Evolutionary conservation across 441 rosid genomes (phyloP).

Genomic region (Rhodomyrtus psidioides): DNA sequence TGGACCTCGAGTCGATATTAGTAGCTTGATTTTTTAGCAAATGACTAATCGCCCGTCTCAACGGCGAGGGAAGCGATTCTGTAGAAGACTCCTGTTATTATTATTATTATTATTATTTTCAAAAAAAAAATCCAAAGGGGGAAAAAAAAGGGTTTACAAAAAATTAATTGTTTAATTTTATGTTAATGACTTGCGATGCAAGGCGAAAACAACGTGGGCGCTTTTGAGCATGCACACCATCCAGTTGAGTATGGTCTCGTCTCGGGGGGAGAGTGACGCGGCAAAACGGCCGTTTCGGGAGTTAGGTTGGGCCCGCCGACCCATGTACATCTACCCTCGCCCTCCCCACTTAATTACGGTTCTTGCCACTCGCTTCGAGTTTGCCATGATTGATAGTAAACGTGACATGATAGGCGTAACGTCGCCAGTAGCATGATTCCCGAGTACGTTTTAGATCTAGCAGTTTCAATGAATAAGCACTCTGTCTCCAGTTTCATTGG

Average conservation of each 20-base stretch:
- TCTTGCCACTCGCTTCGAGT: not conserved
- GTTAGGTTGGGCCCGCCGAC: not conserved
- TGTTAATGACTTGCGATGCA: not conserved
- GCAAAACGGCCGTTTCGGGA: not conserved
- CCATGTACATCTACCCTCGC: not conserved
- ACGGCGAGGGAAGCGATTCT: not conserved
- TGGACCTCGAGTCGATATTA: not conserved
- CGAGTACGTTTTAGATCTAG: no score
- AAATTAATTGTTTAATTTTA: not conserved
- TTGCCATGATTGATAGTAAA: not conserved
- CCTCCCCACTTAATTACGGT: not conserved
- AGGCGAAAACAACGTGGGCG: not conserved
- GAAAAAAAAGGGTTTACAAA: not conserved
- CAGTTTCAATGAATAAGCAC: no score
- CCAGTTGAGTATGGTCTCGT: not conserved
- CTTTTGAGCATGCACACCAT: not conserved
- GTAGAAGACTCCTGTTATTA: not conserved
- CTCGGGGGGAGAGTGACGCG: not conserved
- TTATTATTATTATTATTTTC: not conserved
- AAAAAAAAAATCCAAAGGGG: not conserved
- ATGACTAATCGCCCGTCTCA: not conserved
- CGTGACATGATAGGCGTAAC: accelerated
- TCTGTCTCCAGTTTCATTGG: no score
- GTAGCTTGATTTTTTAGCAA: not conserved
- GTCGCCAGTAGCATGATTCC: not conserved